These are phyloP conservation scores for Pseudocercospora ulei DNA, from an alignment of 2,329 filamentous ascomycete species.

Conservation along the genomic window DNA sequence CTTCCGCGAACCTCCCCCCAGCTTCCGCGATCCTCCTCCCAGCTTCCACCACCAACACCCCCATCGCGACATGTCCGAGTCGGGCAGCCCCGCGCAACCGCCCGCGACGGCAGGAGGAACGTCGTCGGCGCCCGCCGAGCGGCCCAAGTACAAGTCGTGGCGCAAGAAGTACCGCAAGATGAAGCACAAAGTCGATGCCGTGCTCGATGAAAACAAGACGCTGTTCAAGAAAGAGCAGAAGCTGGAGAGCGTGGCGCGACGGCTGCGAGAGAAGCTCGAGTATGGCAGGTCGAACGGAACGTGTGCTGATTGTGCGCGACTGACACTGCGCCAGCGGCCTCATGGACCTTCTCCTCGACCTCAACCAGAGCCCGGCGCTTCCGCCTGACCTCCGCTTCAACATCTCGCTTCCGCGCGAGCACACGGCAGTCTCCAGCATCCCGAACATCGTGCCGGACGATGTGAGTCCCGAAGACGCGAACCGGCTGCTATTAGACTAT, in stretches of 20 bases:
- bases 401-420: conserved; percentile 62
- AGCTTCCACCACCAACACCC: conserved; percentile 7
- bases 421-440: conserved; percentile 51
- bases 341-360: conserved; percentile 76
- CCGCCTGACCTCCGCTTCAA: conserved; percentile 40
- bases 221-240: conserved; percentile 73
- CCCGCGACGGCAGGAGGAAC: conserved; percentile 22
- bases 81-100: conserved; percentile 26
- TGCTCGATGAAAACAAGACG: conserved; percentile 70
- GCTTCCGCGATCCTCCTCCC: too few relatives aligned
- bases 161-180: conserved; percentile 89
- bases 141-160: conserved; percentile 34
- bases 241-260: conserved; percentile 68
- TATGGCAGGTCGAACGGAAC: conserved; percentile 41
- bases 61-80: conserved; percentile 27
- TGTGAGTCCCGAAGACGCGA: conserved; percentile 31
- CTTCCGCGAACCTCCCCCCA: too few relatives aligned
- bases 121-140: conserved; percentile 22
- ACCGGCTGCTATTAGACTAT: conserved; percentile 31
- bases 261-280: conserved; percentile 88
- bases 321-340: conserved; percentile 54
- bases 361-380: conserved; percentile 62
- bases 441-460: conserved; percentile 42
- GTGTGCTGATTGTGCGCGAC: conserved; percentile 10
- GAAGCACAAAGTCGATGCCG: conserved; percentile 65